phyloP scores from a whole-genome alignment of 2,329 filamentous ascomycete species.

The Aspergillus sp. region DNA sequence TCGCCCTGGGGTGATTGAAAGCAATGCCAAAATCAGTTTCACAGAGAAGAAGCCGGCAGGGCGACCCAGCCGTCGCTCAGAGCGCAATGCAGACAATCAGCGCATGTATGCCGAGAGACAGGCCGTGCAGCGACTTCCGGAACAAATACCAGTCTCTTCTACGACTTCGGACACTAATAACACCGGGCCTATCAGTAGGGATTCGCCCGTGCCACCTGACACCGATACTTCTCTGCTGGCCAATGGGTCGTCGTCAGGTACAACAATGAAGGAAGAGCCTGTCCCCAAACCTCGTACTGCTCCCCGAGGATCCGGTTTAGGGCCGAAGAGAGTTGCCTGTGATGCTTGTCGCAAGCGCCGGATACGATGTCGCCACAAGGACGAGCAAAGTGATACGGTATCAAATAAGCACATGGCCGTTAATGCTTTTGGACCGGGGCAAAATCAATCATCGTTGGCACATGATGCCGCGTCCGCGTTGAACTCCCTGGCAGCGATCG shows the following conservation, averaged over 20 bases:
- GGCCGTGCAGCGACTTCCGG: slow-evolving; percentile 30
- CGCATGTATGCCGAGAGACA: slow-evolving; percentile 36
- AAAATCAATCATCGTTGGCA: slow-evolving; percentile 27
- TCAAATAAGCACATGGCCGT: slow-evolving; percentile 23
- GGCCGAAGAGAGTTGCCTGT: slow-evolving; percentile 57
- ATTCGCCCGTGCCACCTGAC: slow-evolving; percentile 17
- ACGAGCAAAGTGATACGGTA: slow-evolving; percentile 37
- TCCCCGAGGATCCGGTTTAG: slow-evolving; percentile 55
- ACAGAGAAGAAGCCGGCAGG: slow-evolving; percentile 52
- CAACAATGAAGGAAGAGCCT: slow-evolving; percentile 22
- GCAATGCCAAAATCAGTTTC: slow-evolving; percentile 44
- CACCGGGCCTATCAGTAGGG: slow-evolving; percentile 1
- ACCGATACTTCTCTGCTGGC: slow-evolving; percentile 17
- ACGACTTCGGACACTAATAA: slow-evolving; percentile 9
- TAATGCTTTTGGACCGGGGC: slow-evolving; percentile 24
- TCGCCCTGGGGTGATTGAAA: slow-evolving; percentile 51
- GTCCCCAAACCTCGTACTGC: slow-evolving; percentile 37
- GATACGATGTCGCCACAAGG: slow-evolving; percentile 61
- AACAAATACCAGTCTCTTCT: slow-evolving; percentile 14
- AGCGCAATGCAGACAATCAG: slow-evolving; percentile 46
- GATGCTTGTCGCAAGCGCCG: slow-evolving; percentile 59
- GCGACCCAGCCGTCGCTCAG: slow-evolving; percentile 51
- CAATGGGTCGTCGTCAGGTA: slow-evolving; percentile 11
- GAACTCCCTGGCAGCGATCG: slow-evolving; percentile 34
- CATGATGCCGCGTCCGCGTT: slow-evolving; percentile 36